phyloP scores from a whole-genome alignment of 2,329 filamentous ascomycete genomes.

The Penicillium sp. region DNA sequence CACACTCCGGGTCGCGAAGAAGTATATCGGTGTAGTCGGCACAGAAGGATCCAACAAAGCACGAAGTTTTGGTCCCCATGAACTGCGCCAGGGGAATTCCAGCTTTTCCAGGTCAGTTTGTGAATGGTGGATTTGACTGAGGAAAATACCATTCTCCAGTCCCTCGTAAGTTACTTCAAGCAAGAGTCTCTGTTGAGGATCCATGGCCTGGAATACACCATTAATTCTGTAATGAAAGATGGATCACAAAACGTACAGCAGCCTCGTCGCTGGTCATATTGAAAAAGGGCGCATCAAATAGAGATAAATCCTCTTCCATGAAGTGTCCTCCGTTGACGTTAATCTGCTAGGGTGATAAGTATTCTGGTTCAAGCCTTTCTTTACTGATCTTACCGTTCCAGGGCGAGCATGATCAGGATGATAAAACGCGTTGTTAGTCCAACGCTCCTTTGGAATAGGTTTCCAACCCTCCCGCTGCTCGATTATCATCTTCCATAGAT shows the following conservation, averaged over 20 bases:
- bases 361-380: not conserved
- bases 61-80: conserved; percentile 26
- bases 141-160: conserved; percentile 25
- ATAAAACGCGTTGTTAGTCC: conserved; percentile 24
- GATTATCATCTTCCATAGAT: conserved; percentile 23
- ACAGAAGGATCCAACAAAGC: conserved; percentile 27
- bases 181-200: conserved; percentile 28
- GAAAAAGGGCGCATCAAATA: conserved; percentile 36
- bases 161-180: conserved; percentile 30
- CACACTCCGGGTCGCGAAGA: conserved; percentile 26
- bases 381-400: conserved; percentile 19
- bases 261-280: conserved; percentile 31
- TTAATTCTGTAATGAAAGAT: not conserved
- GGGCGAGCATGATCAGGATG: conserved; percentile 24
- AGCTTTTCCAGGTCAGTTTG: conserved; percentile 6
- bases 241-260: conserved; percentile 14
- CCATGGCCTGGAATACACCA: conserved; percentile 21
- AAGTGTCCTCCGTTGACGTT: conserved; percentile 28
- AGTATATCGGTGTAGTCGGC: conserved; percentile 30
- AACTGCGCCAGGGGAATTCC: conserved; percentile 26
- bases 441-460: conserved; percentile 16
- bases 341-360: conserved; percentile 9
- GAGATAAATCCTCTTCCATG: conserved; percentile 21
- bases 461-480: conserved; percentile 19
- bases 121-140: not conserved